Conservation (phyloP, 306 rosid genomes). For the Medicago lupulina region DNA sequence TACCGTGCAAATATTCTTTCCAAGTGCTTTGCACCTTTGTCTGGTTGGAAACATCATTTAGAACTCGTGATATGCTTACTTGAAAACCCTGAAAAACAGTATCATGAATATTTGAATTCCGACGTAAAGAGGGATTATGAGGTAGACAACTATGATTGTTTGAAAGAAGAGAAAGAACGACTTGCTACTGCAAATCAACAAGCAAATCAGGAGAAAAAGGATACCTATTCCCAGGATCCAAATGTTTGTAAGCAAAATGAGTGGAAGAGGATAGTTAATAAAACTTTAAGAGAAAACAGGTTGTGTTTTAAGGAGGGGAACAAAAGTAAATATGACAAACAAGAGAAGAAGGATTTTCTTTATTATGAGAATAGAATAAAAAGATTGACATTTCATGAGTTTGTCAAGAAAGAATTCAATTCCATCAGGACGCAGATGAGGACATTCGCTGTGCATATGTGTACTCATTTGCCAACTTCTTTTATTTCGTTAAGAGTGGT, state of each 20-base stretch:
- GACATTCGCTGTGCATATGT: constrained; percentile 48
- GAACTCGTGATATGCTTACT: constrained; percentile 40
- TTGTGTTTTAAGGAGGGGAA: constrained; percentile 37
- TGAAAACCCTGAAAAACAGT: constrained; percentile 48
- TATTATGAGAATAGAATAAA: constrained; percentile 13
- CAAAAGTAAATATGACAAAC: constrained; percentile 34
- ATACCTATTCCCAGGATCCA: constrained; percentile 23
- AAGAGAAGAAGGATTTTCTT: constrained; percentile 37
- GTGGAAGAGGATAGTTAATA: constrained; percentile 43
- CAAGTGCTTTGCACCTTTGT: constrained; percentile 50
- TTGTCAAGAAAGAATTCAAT: constrained; percentile 40
- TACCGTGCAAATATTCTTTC: constrained; percentile 46
- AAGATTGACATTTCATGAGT: constrained; percentile 37
- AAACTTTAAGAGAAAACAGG: constrained; percentile 46
- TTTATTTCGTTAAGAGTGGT: constrained; percentile 42
- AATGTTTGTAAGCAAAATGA: constrained; percentile 40
- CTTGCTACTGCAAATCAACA: constrained; percentile 33
- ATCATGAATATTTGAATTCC: constrained; percentile 33
- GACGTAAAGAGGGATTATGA: constrained; percentile 36
- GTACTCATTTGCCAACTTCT: constrained; percentile 54
- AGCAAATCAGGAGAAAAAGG: constrained; percentile 25
- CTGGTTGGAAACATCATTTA: constrained; percentile 56
- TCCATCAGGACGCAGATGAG: constrained; percentile 35
- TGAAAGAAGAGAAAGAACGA: constrained; percentile 41
- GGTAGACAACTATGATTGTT: constrained; percentile 31